phyloP scores from a whole-genome alignment of 768 basidiomycete genomes.

The Mycena indigotica region DNA sequence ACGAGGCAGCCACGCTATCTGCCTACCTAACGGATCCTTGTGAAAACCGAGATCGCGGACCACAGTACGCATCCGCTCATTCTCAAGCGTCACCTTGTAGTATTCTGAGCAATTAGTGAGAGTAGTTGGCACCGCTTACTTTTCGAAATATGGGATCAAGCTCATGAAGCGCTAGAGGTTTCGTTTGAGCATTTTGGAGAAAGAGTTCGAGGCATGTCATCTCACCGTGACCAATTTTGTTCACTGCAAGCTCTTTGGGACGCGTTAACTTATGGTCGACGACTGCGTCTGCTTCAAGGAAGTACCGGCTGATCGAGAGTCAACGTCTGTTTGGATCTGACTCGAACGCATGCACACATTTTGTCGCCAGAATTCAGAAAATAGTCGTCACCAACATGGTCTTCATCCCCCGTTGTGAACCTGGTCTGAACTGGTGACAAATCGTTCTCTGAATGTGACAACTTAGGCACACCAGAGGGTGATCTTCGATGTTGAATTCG shows the following conservation, averaged over 20 bases:
- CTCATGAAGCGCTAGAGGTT: slow-evolving; percentile 69
- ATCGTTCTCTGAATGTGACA: no score
- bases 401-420: slow-evolving; percentile 79
- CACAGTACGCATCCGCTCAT: slow-evolving; percentile 65
- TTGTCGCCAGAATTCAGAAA: slow-evolving; percentile 93
- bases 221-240: slow-evolving; percentile 92
- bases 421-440: slow-evolving; percentile 81
- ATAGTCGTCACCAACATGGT: slow-evolving; percentile 90
- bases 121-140: slow-evolving; percentile 1
- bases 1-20: no score
- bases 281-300: slow-evolving; percentile 89
- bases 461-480: slow-evolving; percentile 81
- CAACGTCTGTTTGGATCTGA: not conserved
- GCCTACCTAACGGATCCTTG: slow-evolving; percentile 79
- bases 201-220: no score
- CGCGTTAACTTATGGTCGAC: slow-evolving; percentile 66
- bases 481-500: slow-evolving; percentile 75
- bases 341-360: slow-evolving; percentile 48
- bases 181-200: no score
- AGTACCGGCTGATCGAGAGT: slow-evolving; percentile 60
- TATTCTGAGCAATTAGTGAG: not conserved
- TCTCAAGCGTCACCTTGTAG: slow-evolving; percentile 69
- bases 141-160: slow-evolving; percentile 80
- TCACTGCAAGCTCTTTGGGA: slow-evolving; percentile 78
- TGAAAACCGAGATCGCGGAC: slow-evolving; percentile 83